Evolutionary conservation across 371 early-diverging fungal genomes (phyloP).

Genomic region (Rhizopus stolonifer): DNA sequence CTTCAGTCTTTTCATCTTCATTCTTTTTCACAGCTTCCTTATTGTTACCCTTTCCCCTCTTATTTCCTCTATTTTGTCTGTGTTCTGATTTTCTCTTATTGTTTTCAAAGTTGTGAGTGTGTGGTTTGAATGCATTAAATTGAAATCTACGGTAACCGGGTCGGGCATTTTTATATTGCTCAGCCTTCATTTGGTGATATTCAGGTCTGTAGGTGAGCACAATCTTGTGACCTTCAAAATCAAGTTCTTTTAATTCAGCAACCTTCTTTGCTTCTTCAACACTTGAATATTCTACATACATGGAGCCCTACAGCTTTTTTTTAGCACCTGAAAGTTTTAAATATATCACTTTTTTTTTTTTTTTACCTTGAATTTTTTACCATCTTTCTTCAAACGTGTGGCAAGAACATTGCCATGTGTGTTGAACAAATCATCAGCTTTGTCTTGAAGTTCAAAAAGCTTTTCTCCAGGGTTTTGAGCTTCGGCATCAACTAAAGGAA

Average conservation of each 20-base stretch:
- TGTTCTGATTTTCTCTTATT: conserved; percentile 21
- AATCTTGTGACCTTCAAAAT: conserved; percentile 57
- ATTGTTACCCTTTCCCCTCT: conserved; percentile 1
- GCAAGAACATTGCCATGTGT: conserved; percentile 51
- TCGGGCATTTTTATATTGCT: conserved; percentile 21
- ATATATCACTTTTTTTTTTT: neutral
- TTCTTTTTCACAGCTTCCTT: too few species aligned
- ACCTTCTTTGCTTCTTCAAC: conserved; percentile 55
- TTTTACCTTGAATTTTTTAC: conserved; percentile 43
- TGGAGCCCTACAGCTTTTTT: conserved; percentile 43
- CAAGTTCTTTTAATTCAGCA: conserved; percentile 38
- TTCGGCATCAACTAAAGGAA: conserved; percentile 42
- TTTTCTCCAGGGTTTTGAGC: conserved; percentile 35
- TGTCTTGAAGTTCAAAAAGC: conserved; percentile 53
- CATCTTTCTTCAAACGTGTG: conserved; percentile 65
- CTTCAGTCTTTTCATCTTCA: conserved; percentile 20
- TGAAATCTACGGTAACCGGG: too few species aligned
- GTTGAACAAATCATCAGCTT: conserved; percentile 58
- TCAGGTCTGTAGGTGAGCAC: conserved; percentile 30
- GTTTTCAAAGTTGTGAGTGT: neutral
- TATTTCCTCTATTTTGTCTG: neutral
- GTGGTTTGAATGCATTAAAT: conserved; percentile 26
- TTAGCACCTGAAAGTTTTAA: neutral
- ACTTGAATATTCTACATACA: conserved; percentile 62
- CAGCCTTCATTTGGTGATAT: conserved; percentile 22